Evolutionary conservation across 2,329 filamentous ascomycete genomes (phyloP).

Genomic region (Dactylella cylindrospora): DNA sequence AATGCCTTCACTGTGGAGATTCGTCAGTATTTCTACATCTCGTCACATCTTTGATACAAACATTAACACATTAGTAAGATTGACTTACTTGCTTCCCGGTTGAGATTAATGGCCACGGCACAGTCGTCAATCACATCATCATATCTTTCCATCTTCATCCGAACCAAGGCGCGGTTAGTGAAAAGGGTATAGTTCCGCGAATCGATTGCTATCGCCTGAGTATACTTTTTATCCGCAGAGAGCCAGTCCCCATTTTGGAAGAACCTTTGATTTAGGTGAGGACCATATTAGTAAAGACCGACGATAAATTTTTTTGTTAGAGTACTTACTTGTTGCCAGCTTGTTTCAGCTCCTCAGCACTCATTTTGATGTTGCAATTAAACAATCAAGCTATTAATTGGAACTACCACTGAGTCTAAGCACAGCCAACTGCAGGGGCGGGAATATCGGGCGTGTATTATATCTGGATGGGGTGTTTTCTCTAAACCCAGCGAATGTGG

Average conservation of each 20-base stretch:
- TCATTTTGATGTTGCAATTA: too few relatives aligned
- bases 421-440: too few relatives aligned
- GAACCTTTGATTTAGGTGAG: slow-evolving; percentile 53
- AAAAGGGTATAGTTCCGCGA: slow-evolving; percentile 76
- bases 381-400: too few relatives aligned
- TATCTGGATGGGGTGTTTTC: slow-evolving; percentile 5
- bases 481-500: neutral
- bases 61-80: neutral
- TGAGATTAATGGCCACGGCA: slow-evolving; percentile 69
- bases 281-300: slow-evolving; percentile 27
- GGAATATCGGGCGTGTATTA: too few relatives aligned
- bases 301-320: neutral
- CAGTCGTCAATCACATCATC: slow-evolving; percentile 77
- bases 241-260: slow-evolving; percentile 67
- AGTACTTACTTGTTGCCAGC: slow-evolving; percentile 47
- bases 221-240: slow-evolving; percentile 69
- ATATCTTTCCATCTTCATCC: slow-evolving; percentile 73
- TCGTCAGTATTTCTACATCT: neutral
- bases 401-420: too few relatives aligned
- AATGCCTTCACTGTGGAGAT: slow-evolving; percentile 24
- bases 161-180: slow-evolving; percentile 83
- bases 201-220: slow-evolving; percentile 68
- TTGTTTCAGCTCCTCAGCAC: slow-evolving; percentile 46
- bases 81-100: slow-evolving; percentile 58
- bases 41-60: neutral